Conservation (phyloP, 768 basidiomycete genomes). For the Suillus discolor region DNA sequence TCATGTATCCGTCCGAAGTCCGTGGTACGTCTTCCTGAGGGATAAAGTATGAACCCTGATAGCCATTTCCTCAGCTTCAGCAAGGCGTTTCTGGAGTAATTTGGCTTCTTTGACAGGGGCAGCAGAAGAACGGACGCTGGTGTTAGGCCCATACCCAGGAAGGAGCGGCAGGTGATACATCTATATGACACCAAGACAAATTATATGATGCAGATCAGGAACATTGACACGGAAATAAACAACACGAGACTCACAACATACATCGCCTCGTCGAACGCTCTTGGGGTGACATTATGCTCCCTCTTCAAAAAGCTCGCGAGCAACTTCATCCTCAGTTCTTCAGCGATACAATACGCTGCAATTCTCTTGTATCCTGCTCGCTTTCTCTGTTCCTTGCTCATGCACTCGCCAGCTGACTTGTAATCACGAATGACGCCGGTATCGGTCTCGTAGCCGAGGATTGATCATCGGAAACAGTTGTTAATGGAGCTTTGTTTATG, state of each 20-base stretch:
- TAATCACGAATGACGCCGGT: constrained; percentile 66
- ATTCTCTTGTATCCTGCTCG: constrained; percentile 79
- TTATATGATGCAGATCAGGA: constrained; percentile 4
- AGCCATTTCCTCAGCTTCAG: constrained; percentile 91
- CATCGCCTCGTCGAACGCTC: constrained; percentile 91
- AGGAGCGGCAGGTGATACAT: constrained; percentile 91
- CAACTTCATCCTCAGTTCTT: constrained; percentile 82
- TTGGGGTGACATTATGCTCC: constrained; percentile 87
- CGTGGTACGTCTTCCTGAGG: constrained; percentile 33
- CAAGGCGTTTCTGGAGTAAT: constrained; percentile 67
- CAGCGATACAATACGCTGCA: constrained; percentile 89
- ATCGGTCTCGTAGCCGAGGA: constrained; percentile 65
- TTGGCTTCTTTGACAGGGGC: constrained; percentile 53
- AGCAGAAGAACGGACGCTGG: constrained; percentile 84
- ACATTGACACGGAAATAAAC: not conserved
- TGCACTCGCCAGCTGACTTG: constrained; percentile 85
- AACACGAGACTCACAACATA: constrained; percentile 70
- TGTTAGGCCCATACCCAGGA: constrained; percentile 86
- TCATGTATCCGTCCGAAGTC: constrained; percentile 63
- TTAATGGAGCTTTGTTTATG: constrained; percentile 72
- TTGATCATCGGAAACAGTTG: constrained; percentile 37
- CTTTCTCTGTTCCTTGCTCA: constrained; percentile 85
- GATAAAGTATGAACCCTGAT: constrained; percentile 83
- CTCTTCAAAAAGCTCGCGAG: constrained; percentile 86
- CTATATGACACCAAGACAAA: constrained; percentile 39